Conservation (phyloP, 495 filamentous ascomycete species). For the Aspergillus sclerotioniger region DNA sequence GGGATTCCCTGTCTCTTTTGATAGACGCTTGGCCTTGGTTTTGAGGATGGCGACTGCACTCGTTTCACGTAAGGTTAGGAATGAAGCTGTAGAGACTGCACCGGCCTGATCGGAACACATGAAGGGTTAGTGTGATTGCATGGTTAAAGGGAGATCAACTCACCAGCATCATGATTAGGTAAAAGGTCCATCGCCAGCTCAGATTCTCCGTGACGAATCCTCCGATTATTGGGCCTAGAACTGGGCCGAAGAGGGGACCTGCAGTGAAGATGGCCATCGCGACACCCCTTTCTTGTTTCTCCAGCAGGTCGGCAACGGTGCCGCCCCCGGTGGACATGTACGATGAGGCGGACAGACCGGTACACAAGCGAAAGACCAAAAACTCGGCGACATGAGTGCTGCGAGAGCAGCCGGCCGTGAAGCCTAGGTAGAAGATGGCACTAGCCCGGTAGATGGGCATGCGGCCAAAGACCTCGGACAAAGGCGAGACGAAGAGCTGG, state of each 20-base stretch:
- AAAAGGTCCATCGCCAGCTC: conserved; percentile 34
- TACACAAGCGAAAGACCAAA: conserved; percentile 40
- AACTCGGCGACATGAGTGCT: conserved; percentile 40
- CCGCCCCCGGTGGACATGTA: conserved; percentile 41
- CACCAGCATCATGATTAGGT: too few relatives aligned
- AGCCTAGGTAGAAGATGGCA: conserved; percentile 47
- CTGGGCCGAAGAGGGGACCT: conserved; percentile 32
- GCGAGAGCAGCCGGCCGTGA: conserved; percentile 44
- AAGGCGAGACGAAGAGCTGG: conserved; percentile 38
- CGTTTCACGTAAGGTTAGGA: too few relatives aligned
- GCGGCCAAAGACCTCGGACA: conserved; percentile 42
- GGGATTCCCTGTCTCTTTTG: background rate
- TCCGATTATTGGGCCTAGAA: conserved; percentile 32
- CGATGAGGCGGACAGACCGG: conserved; percentile 38
- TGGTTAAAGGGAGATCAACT: too few relatives aligned
- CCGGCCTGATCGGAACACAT: too few relatives aligned
- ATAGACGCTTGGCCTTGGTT: background rate
- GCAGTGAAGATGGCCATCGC: conserved; percentile 40
- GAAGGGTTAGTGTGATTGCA: too few relatives aligned
- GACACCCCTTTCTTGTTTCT: conserved; percentile 28
- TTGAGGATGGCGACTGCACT: too few relatives aligned
- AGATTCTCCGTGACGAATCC: conserved; percentile 38
- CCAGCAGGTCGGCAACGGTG: conserved; percentile 42
- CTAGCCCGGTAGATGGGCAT: conserved; percentile 36
- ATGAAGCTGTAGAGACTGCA: too few relatives aligned